phyloP scores from a whole-genome alignment of 768 basidiomycete genomes.

The Nidula microcarpa region DNA sequence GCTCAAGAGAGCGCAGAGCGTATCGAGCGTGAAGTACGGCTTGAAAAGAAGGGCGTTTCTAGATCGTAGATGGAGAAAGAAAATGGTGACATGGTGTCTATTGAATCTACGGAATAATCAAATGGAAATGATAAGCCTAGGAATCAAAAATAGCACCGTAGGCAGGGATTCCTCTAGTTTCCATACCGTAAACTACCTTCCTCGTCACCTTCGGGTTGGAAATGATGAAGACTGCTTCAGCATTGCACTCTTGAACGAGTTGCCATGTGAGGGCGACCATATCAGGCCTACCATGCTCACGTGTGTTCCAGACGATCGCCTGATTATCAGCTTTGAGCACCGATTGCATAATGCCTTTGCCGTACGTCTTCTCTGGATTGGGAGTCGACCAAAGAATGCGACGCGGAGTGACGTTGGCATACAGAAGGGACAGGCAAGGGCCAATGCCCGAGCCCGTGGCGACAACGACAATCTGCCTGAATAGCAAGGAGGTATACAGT shows the following conservation, averaged over 20 bases:
- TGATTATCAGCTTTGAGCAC: constrained; percentile 35
- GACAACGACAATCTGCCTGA: constrained; percentile 48
- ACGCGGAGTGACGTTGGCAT: constrained; percentile 29
- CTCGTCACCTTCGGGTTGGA: constrained; percentile 36
- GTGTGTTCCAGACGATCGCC: constrained; percentile 36
- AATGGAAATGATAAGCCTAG: constrained; percentile 8
- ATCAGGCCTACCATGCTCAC: constrained; percentile 33
- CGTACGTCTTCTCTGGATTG: constrained; percentile 35
- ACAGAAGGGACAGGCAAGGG: constrained; percentile 34
- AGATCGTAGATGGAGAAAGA: too few species aligned
- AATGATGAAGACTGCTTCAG: constrained; percentile 39
- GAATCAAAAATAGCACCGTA: constrained; percentile 41
- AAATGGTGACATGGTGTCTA: too few species aligned
- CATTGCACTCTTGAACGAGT: constrained; percentile 31
- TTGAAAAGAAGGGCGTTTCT: too few species aligned
- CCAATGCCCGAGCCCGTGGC: constrained; percentile 56
- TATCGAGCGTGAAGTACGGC: too few species aligned
- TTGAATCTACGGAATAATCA: too few species aligned
- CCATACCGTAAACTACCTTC: constrained; percentile 37
- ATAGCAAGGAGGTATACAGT: constrained; percentile 43
- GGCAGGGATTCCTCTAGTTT: constrained; percentile 34
- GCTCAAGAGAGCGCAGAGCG: too few species aligned
- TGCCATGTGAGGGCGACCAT: constrained; percentile 35
- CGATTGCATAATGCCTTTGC: constrained; percentile 31
- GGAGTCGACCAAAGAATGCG: constrained; percentile 40